Percentiles rank a stretch among this genome's conserved stretches.
These are phyloP conservation scores for Cylindrodendrum hubeiense DNA, from an alignment of 2,329 filamentous ascomycete genomes.

Conservation along the genomic window DNA sequence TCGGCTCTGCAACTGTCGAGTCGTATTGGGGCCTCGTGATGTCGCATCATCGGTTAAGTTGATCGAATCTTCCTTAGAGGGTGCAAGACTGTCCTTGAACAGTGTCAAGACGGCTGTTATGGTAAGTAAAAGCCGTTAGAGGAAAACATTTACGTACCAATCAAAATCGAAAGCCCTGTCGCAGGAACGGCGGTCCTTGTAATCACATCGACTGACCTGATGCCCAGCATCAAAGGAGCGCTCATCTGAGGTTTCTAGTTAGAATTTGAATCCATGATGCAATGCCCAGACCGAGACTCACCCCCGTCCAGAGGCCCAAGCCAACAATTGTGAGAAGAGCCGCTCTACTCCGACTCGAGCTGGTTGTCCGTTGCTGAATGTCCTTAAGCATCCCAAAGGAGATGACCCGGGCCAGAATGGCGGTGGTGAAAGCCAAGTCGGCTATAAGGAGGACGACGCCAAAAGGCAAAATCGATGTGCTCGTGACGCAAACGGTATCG, in stretches of 20 bases:
- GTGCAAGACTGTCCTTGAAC: slow-evolving; percentile 43
- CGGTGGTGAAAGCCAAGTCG: slow-evolving; percentile 59
- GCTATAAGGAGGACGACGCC: slow-evolving; percentile 59
- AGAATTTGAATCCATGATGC: slow-evolving; percentile 6
- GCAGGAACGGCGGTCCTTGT: slow-evolving; percentile 64
- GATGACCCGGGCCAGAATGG: slow-evolving; percentile 57
- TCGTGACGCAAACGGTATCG: slow-evolving; percentile 64
- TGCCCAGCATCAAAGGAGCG: slow-evolving; percentile 63
- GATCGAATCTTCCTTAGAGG: slow-evolving; percentile 8
- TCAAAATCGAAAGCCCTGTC: slow-evolving; percentile 60
- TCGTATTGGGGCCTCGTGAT: slow-evolving; percentile 21
- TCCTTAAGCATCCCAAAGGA: slow-evolving; percentile 51
- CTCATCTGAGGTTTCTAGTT: slow-evolving; percentile 56
- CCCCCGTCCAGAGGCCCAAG: slow-evolving; percentile 66
- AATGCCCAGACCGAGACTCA: slow-evolving; percentile 49
- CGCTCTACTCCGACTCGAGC: slow-evolving; percentile 52
- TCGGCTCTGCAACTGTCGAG: slow-evolving; percentile 32
- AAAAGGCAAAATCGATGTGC: slow-evolving; percentile 58
- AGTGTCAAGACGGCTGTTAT: slow-evolving; percentile 50
- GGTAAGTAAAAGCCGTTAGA: slow-evolving; percentile 12
- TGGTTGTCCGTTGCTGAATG: slow-evolving; percentile 43
- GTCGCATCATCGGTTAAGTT: slow-evolving; percentile 11
- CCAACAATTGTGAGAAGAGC: slow-evolving; percentile 57
- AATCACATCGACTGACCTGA: slow-evolving; percentile 55
- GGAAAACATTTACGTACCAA: slow-evolving; percentile 54